Percentiles rank a stretch among this genome's conserved stretches.
Evolutionary conservation across 108 stramenopile genomes (phyloP).

Genomic region (Nitzschia sp.): DNA sequence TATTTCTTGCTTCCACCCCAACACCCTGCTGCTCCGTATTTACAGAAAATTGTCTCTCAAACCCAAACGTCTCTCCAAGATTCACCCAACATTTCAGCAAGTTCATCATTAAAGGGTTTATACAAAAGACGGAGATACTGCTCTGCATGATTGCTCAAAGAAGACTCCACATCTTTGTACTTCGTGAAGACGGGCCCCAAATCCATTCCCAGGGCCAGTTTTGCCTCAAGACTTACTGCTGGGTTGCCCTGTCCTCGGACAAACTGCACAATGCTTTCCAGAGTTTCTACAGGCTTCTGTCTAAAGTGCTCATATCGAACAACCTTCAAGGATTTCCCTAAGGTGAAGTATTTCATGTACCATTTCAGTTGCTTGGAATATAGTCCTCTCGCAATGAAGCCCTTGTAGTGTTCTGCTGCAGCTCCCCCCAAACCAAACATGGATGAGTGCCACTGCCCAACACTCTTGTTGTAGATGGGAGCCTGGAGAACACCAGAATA

Average conservation of each 20-base stretch:
- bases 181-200: too few species aligned
- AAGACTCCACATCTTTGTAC: too few species aligned
- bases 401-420: not conserved
- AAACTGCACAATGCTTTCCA: not conserved
- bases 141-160: slow-evolving; percentile 46
- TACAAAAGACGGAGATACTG: not conserved
- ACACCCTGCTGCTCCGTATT: too few species aligned
- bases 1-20: too few species aligned
- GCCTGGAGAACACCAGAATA: not conserved
- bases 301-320: slow-evolving; percentile 19
- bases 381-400: slow-evolving; percentile 16
- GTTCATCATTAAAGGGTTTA: slow-evolving; percentile 10
- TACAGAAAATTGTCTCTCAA: too few species aligned
- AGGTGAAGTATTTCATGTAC: slow-evolving; percentile 22
- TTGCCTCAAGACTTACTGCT: not conserved
- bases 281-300: not conserved
- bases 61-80: slow-evolving; percentile 9
- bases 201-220: not conserved
- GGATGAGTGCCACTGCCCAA: not conserved
- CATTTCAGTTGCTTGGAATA: slow-evolving; percentile 14
- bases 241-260: not conserved
- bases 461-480: not conserved
- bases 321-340: slow-evolving; percentile 3
- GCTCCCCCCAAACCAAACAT: not conserved
- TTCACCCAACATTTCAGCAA: slow-evolving; percentile 4